Conservation (phyloP, 208 protist genomes). For the Crithidia bombi region DNA sequence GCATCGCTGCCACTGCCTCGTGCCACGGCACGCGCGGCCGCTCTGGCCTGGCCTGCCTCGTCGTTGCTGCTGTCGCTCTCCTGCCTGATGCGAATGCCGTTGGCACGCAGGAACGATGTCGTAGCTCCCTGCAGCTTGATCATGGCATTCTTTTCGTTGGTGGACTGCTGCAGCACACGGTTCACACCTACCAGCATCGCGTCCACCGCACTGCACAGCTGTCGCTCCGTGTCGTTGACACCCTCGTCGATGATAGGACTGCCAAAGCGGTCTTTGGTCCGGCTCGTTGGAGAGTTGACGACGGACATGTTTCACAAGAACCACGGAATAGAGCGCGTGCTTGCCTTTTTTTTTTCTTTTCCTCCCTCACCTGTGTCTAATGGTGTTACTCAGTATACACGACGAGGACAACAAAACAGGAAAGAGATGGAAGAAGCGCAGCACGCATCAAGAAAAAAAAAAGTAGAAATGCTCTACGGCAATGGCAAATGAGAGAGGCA, state of each 20-base stretch:
- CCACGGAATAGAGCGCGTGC: background rate
- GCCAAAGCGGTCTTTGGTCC: constrained; percentile 1
- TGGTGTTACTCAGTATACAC: too few relatives aligned
- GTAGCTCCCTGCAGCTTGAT: constrained; percentile 3
- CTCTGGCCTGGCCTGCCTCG: too few relatives aligned
- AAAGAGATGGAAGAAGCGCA: too few relatives aligned
- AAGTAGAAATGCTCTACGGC: too few relatives aligned
- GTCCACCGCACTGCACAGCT: constrained; percentile 30
- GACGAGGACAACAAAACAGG: too few relatives aligned
- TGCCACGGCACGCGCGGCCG: background rate
- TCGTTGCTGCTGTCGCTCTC: background rate
- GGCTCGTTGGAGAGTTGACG: background rate
- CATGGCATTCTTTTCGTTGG: constrained; percentile 12
- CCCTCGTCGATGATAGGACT: constrained; percentile 6
- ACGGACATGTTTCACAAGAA: constrained; percentile 6
- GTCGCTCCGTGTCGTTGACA: constrained; percentile 18
- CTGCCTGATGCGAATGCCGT: constrained; percentile 23
- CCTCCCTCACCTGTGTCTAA: too few relatives aligned
- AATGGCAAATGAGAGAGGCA: too few relatives aligned
- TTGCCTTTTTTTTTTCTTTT: too few relatives aligned
- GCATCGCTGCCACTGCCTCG: background rate
- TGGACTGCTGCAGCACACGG: constrained; percentile 11
- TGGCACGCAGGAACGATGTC: constrained; percentile 18
- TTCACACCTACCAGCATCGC: constrained; percentile 11
- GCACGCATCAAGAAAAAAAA: too few relatives aligned